Evolutionary conservation across 2,329 filamentous ascomycete species (phyloP).

Genomic region (Trichoderma pleuroti): DNA sequence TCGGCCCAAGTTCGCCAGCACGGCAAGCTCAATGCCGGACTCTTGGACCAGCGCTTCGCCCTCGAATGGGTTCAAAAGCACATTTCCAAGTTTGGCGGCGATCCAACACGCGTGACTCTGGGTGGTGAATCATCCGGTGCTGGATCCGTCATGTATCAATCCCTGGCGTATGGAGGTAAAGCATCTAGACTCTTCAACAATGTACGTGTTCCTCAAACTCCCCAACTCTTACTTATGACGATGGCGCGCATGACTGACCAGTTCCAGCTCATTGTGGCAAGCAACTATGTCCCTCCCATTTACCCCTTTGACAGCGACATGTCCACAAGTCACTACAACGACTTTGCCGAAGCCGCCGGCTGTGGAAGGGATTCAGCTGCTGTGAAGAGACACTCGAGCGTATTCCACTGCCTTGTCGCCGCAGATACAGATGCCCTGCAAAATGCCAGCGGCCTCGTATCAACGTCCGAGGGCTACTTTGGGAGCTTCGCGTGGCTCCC

Average conservation of each 20-base stretch:
- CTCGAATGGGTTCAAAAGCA: constrained; percentile 52
- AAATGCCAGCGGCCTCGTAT: constrained; percentile 34
- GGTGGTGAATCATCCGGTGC: constrained; percentile 53
- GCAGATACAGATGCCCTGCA: constrained; percentile 35
- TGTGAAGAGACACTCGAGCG: constrained; percentile 21
- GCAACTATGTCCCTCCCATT: constrained; percentile 53
- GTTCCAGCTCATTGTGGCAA: constrained; percentile 30
- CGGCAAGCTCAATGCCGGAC: constrained; percentile 45
- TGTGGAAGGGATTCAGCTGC: constrained; percentile 23
- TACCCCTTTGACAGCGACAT: constrained; percentile 38
- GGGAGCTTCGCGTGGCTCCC: constrained; percentile 37
- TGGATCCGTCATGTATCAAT: constrained; percentile 45
- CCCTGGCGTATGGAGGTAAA: constrained; percentile 44
- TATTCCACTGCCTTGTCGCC: constrained; percentile 35
- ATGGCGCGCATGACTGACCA: neutral
- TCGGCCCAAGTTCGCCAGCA: constrained; percentile 38
- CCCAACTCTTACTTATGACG: neutral
- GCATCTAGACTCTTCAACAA: constrained; percentile 45
- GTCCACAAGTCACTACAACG: constrained; percentile 33
- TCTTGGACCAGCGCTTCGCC: constrained; percentile 50
- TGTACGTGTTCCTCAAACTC: constrained; percentile 13
- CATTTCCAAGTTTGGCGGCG: constrained; percentile 51
- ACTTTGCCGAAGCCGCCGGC: constrained; percentile 34
- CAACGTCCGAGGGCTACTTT: constrained; percentile 25
- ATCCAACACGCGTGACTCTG: constrained; percentile 50